Conservation (phyloP, 257 asterid genomes). For the Capsicum chinense region DNA sequence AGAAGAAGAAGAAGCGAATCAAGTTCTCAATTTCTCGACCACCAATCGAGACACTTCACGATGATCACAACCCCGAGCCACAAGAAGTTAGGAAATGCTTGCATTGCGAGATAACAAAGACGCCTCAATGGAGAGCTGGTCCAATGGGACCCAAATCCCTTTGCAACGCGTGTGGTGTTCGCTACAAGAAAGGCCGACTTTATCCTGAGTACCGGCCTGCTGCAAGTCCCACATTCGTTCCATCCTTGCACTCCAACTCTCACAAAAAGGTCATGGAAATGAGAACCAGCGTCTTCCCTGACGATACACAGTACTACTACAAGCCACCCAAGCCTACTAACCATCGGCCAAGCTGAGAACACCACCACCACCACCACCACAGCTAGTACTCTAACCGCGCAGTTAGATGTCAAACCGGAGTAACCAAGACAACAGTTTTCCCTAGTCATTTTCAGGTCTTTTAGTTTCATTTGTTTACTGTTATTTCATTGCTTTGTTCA, state of each 20-base stretch:
- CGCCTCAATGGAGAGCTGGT: conserved; percentile 71
- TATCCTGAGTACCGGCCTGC: conserved; percentile 68
- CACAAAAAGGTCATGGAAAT: conserved; percentile 21
- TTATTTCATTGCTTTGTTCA: conserved; percentile 43
- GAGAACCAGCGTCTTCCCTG: not conserved
- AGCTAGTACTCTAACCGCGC: conserved; percentile 5
- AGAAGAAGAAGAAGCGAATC: conserved; percentile 69
- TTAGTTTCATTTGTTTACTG: not conserved
- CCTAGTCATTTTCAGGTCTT: conserved; percentile 23
- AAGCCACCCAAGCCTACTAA: not conserved
- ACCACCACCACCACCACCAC: not conserved
- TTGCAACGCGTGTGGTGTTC: conserved; percentile 69
- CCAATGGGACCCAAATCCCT: conserved; percentile 67
- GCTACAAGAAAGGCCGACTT: conserved; percentile 61
- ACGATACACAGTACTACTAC: not conserved
- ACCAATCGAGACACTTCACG: conserved; percentile 35
- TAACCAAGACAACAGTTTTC: conserved; percentile 20
- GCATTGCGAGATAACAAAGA: conserved; percentile 66
- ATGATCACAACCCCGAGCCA: conserved; percentile 34
- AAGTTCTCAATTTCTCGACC: conserved; percentile 39
- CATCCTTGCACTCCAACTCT: conserved; percentile 53
- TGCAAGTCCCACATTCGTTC: conserved; percentile 61
- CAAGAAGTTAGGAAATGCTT: conserved; percentile 61
- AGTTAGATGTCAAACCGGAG: not conserved
- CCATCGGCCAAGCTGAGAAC: not conserved